A percentile compares a stretch with the other conserved stretches of the same genome.
Conservation (phyloP, 371 early-diverging fungal genomes). For the Syncephalastrum contaminatum region DNA sequence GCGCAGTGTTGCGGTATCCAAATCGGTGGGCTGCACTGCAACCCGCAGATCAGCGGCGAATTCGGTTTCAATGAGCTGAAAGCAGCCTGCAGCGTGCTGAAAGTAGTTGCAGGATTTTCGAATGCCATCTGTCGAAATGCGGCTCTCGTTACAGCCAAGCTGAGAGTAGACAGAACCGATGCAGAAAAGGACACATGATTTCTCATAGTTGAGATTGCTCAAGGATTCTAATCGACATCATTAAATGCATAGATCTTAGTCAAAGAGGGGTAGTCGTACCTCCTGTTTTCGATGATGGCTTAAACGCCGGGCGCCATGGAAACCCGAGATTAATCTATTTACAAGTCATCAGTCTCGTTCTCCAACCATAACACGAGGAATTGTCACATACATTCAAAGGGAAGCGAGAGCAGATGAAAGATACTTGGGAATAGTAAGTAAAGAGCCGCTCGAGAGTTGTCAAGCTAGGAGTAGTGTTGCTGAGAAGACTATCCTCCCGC, state of each 20-base stretch:
- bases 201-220: conserved; percentile 79
- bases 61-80: conserved; percentile 58
- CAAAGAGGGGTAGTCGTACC: neutral
- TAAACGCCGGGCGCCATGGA: conserved; percentile 16
- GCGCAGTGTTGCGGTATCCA: conserved; percentile 58
- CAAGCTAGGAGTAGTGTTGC: conserved; percentile 5
- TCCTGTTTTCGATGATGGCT: conserved; percentile 12
- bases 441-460: conserved; percentile 27
- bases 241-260: neutral
- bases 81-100: conserved; percentile 87
- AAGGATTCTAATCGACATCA: conserved; percentile 5
- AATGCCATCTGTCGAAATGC: conserved; percentile 70
- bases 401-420: conserved; percentile 41
- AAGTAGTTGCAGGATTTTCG: conserved; percentile 78
- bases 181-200: conserved; percentile 80
- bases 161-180: conserved; percentile 84
- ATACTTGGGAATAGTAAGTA: conserved; percentile 46
- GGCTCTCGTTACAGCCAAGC: conserved; percentile 66
- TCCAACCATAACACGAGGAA: conserved; percentile 3
- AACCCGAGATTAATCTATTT: conserved; percentile 18
- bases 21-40: conserved; percentile 55
- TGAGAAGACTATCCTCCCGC: conserved; percentile 20
- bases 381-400: conserved; percentile 39
- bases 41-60: conserved; percentile 55
- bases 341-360: conserved; percentile 1